Percentiles rank a stretch among this genome's conserved stretches.
Conservation (phyloP, 2,329 filamentous ascomycete genomes). For the Penicillium polonicum region DNA sequence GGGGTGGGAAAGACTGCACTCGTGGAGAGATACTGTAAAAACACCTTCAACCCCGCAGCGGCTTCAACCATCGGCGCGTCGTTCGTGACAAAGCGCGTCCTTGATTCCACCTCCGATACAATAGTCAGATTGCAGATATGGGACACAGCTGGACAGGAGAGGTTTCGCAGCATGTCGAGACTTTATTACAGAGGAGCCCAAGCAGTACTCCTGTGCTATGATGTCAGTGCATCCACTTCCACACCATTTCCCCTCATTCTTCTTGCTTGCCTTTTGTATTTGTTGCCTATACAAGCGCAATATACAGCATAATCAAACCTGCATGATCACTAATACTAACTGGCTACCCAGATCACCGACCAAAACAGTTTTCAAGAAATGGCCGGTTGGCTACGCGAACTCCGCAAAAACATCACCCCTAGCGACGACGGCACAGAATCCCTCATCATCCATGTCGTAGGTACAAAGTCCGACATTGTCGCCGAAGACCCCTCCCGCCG, state of each 20-base stretch:
- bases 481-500: slow-evolving; percentile 74
- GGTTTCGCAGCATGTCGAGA: slow-evolving; percentile 89
- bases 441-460: slow-evolving; percentile 89
- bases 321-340: background rate
- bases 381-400: slow-evolving; percentile 84
- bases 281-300: background rate
- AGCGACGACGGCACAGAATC: slow-evolving; percentile 58
- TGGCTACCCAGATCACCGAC: slow-evolving; percentile 63
- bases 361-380: slow-evolving; percentile 84
- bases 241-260: background rate
- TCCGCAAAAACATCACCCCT: slow-evolving; percentile 71
- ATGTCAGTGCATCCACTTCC: slow-evolving; percentile 36
- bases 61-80: slow-evolving; percentile 74
- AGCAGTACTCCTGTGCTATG: slow-evolving; percentile 90
- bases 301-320: background rate
- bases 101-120: slow-evolving; percentile 81
- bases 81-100: slow-evolving; percentile 75
- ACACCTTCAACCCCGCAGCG: slow-evolving; percentile 45
- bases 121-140: slow-evolving; percentile 91
- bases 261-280: background rate
- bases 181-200: slow-evolving; percentile 96
- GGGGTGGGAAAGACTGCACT: slow-evolving; percentile 55
- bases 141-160: slow-evolving; percentile 94
- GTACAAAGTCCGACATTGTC: slow-evolving; percentile 89
- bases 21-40: slow-evolving; percentile 51